Percentiles rank a stretch among this genome's conserved stretches.
Evolutionary conservation across 331 rosid species (phyloP).

Genomic region (Prunus yedoensis): DNA sequence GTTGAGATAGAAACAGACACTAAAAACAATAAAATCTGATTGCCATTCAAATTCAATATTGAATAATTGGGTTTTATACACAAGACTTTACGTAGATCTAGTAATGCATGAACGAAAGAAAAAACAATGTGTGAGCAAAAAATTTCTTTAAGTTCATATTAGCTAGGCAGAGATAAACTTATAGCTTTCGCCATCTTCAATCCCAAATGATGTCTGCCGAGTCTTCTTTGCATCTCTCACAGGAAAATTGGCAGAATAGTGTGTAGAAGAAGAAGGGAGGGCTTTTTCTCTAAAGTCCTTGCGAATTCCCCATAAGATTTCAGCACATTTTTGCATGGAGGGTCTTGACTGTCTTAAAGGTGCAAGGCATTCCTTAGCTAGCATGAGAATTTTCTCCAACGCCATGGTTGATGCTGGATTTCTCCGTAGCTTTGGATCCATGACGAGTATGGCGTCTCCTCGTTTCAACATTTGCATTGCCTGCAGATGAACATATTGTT

Average conservation of each 20-base stretch:
- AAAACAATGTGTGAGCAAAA: neutral
- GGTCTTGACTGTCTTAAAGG: constrained; percentile 63
- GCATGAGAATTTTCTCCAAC: constrained; percentile 49
- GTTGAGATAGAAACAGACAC: neutral
- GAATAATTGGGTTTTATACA: neutral
- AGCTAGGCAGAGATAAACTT: constrained; percentile 57
- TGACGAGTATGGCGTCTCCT: constrained; percentile 63
- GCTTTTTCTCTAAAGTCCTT: constrained; percentile 58
- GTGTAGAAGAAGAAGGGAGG: constrained; percentile 40
- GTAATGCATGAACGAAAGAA: neutral
- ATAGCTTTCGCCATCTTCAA: constrained; percentile 44
- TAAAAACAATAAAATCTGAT: neutral
- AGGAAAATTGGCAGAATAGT: constrained; percentile 52
- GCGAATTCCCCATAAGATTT: constrained; percentile 69
- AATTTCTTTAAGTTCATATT: neutral
- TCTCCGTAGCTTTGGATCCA: constrained; percentile 74
- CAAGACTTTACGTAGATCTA: neutral
- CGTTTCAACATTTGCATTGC: constrained; percentile 69
- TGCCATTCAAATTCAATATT: neutral
- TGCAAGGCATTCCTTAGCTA: constrained; percentile 70
- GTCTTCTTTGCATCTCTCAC: constrained; percentile 33
- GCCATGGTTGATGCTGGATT: constrained; percentile 58
- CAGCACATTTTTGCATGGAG: constrained; percentile 67
- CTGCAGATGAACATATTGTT: constrained; percentile 39
- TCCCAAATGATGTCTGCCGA: constrained; percentile 43